Base-by-base conservation (phyloP, 163 green algal species). In the Chloromonas sp. region DNA sequence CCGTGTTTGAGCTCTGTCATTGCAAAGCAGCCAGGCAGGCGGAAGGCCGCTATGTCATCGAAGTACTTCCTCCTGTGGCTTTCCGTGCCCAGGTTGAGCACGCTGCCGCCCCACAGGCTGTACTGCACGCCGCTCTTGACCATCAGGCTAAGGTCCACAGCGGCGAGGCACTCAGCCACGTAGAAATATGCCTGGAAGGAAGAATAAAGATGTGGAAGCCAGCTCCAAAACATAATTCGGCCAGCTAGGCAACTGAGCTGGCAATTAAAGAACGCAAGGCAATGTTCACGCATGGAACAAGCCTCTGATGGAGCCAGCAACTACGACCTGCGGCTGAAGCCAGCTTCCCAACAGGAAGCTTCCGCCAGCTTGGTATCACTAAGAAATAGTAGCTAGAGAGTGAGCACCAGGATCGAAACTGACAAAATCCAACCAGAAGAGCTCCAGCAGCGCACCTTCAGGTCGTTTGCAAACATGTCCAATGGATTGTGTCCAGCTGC, bases 1-100 rank as follows among this genome's bases (percentile, higher is more conserved):
- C 96, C 96, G 87, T 99, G 96, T 70, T 95, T 92, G 71, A 98
- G 91, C 92, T 99, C 96, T 0, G 96, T 98, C 96, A 98, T 99
- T 0, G 96, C 95, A 86, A 98, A 99, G 90, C 95, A 98, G 15
- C 96, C 95, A 84, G 95, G 93, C 74, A 96, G 86, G 58, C 87
- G 61, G 78, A 98, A 93, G 59, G 87, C 87, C 71, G 95, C 95
- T 76, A 98, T 98, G 82, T 94, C 94, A 58, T 96, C 93, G 86
- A 96, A 95, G 84, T 96, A 98, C 60, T 93, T 87, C 61, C 91
- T 88, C 1, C 91, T 87, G 88, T 98, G 96, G n/a, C 84, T 62
- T 85, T 98, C 93, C 0, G 91, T 97, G 61, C 96, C 96, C 85
- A 98, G 86, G 86, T 98, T 98, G 58, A 97, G 60, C 61, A 98